These are phyloP conservation scores for Diplodia seriata DNA, from an alignment of 2,329 filamentous ascomycete genomes.

Conservation along the genomic window DNA sequence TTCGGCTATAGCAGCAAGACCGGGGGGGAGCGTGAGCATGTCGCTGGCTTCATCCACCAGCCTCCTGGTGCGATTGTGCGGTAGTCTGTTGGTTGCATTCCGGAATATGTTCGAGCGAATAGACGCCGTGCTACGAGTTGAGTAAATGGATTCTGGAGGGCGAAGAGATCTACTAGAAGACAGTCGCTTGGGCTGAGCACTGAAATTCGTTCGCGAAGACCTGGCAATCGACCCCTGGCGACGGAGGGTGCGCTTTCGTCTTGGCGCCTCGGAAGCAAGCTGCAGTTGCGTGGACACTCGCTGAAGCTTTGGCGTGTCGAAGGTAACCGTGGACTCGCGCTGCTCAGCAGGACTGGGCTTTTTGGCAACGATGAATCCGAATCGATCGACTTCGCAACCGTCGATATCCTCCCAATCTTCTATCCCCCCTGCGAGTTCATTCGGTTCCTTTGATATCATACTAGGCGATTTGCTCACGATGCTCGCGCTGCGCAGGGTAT, in stretches of 20 bases:
- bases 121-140: slow-evolving; percentile 49
- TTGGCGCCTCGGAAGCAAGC: slow-evolving; percentile 62
- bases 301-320: slow-evolving; percentile 56
- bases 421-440: slow-evolving; percentile 66
- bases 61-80: slow-evolving; percentile 61
- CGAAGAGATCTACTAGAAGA: slow-evolving; percentile 53
- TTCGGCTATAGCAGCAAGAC: slow-evolving; percentile 51
- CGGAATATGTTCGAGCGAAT: slow-evolving; percentile 54
- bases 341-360: slow-evolving; percentile 48
- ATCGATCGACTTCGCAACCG: slow-evolving; percentile 66
- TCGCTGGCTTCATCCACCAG: slow-evolving; percentile 66
- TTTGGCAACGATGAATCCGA: slow-evolving; percentile 66
- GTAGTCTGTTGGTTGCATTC: slow-evolving; percentile 60
- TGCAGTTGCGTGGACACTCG: slow-evolving; percentile 66
- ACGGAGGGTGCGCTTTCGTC: slow-evolving; percentile 60
- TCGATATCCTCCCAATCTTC: slow-evolving; percentile 70
- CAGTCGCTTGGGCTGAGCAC: slow-evolving; percentile 49
- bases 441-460: slow-evolving; percentile 56
- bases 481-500: slow-evolving; percentile 41
- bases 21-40: slow-evolving; percentile 68
- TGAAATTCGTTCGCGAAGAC: slow-evolving; percentile 45
- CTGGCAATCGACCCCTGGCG: slow-evolving; percentile 57
- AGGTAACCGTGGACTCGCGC: slow-evolving; percentile 40
- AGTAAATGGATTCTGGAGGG: slow-evolving; percentile 50
- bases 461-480: slow-evolving; percentile 37